phyloP scores from a whole-genome alignment of 352 stramenopile genomes.

The Globisporangium takayamanum region DNA sequence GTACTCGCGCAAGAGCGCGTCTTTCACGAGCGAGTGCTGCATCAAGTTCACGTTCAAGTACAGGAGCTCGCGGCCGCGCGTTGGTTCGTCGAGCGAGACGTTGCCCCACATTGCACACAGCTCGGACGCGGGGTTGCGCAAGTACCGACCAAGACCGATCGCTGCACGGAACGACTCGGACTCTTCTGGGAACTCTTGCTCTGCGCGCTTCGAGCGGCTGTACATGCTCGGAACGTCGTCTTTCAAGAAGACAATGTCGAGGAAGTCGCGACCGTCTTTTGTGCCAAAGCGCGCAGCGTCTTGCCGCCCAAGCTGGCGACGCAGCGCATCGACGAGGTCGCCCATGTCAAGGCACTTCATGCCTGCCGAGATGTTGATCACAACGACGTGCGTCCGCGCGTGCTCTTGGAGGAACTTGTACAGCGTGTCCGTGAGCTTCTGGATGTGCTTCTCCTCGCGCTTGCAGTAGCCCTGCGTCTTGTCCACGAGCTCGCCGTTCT shows the following conservation, averaged over 20 bases:
- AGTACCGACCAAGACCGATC: conserved; percentile 70
- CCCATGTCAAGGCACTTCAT: conserved; percentile 90
- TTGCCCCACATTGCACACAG: conserved; percentile 85
- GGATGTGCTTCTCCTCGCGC: conserved; percentile 62
- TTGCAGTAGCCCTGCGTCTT: conserved; percentile 84
- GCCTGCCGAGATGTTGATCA: conserved; percentile 85
- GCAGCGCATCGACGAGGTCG: conserved; percentile 78
- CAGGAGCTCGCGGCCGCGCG: conserved; percentile 68
- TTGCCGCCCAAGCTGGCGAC: conserved; percentile 63
- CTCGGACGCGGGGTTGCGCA: conserved; percentile 82
- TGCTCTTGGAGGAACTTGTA: conserved; percentile 83
- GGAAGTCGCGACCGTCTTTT: conserved; percentile 71
- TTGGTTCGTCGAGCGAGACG: conserved; percentile 70
- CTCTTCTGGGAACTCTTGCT: conserved; percentile 82
- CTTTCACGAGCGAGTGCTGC: conserved; percentile 83
- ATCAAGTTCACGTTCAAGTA: conserved; percentile 84
- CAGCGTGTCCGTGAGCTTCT: conserved; percentile 67
- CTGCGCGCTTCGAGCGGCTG: conserved; percentile 76
- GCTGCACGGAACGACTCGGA: conserved; percentile 71
- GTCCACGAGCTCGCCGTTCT: conserved; percentile 82
- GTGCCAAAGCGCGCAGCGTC: conserved; percentile 68
- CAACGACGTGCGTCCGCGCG: conserved; percentile 71
- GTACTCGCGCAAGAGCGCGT: conserved; percentile 80
- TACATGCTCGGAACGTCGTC: conserved; percentile 88
- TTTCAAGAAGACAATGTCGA: conserved; percentile 86